A percentile compares a stretch with the other conserved stretches of the same genome.
Evolutionary conservation across 306 rosid genomes (phyloP).

Genomic region (Datisca glomerata): DNA sequence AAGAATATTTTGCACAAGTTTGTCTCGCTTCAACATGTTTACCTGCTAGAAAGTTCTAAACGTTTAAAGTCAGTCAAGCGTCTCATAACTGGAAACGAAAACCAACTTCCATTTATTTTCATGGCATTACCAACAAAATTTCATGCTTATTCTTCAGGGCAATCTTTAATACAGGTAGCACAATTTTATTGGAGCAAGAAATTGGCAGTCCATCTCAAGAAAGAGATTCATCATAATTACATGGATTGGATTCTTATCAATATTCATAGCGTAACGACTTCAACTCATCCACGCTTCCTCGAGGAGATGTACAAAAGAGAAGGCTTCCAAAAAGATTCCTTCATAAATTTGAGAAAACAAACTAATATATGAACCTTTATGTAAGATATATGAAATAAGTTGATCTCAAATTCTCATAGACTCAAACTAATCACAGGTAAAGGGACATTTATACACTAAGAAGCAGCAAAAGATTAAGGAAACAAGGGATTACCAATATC

Average conservation of each 20-base stretch:
- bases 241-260: neutral
- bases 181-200: too few relatives aligned
- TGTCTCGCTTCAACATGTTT: conserved; percentile 12
- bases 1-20: conserved; percentile 13
- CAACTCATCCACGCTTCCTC: neutral
- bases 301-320: neutral
- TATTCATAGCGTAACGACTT: too few relatives aligned
- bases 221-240: neutral
- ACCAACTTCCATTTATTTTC: neutral
- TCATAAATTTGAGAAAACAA: neutral
- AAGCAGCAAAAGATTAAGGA: neutral
- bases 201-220: too few relatives aligned
- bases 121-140: neutral
- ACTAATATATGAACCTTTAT: neutral
- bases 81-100: neutral
- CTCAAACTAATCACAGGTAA: neutral
- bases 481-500: conserved; percentile 5
- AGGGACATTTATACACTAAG: neutral
- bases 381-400: neutral
- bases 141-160: neutral
- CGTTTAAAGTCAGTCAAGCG: neutral
- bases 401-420: too few relatives aligned
- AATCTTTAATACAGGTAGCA: too few relatives aligned
- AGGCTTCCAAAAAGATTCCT: neutral
- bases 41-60: conserved; percentile 8